Conservation (phyloP, 2,329 filamentous ascomycete genomes). For the Macroventuria anomochaeta region DNA sequence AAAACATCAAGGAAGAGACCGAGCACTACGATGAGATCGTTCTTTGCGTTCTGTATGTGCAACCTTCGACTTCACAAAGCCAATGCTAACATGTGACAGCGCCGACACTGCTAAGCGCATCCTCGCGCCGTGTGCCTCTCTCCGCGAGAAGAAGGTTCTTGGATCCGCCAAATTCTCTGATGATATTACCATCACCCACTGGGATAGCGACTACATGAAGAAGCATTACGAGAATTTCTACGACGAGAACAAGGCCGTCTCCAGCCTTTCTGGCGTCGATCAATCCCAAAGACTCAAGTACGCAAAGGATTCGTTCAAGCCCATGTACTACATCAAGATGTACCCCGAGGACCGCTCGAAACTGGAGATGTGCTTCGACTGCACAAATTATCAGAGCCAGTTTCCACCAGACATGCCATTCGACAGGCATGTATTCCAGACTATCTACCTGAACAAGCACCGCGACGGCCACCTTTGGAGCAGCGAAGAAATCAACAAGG, state of each 20-base stretch:
- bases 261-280: conserved; percentile 50
- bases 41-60: conserved; percentile 61
- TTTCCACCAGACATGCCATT: conserved; percentile 63
- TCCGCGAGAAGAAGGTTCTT: conserved; percentile 70
- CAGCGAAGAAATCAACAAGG: conserved; percentile 63
- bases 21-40: conserved; percentile 70
- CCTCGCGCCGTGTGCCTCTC: conserved; percentile 63
- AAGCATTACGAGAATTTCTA: conserved; percentile 71
- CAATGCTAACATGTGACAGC: conserved; percentile 25
- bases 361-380: conserved; percentile 72
- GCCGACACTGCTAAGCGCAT: conserved; percentile 65
- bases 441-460: conserved; percentile 68
- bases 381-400: conserved; percentile 76
- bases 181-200: conserved; percentile 74
- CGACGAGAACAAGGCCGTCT: conserved; percentile 56
- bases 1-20: conserved; percentile 51
- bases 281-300: conserved; percentile 52
- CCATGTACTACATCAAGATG: conserved; percentile 71
- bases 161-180: conserved; percentile 74
- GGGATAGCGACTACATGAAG: conserved; percentile 69
- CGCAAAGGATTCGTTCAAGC: conserved; percentile 62
- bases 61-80: not conserved
- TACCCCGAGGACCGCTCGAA: conserved; percentile 63
- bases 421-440: conserved; percentile 72
- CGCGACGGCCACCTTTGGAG: conserved; percentile 64